Evolutionary conservation across 208 protist species (phyloP).

Genomic region (Crithidia thermophila): DNA sequence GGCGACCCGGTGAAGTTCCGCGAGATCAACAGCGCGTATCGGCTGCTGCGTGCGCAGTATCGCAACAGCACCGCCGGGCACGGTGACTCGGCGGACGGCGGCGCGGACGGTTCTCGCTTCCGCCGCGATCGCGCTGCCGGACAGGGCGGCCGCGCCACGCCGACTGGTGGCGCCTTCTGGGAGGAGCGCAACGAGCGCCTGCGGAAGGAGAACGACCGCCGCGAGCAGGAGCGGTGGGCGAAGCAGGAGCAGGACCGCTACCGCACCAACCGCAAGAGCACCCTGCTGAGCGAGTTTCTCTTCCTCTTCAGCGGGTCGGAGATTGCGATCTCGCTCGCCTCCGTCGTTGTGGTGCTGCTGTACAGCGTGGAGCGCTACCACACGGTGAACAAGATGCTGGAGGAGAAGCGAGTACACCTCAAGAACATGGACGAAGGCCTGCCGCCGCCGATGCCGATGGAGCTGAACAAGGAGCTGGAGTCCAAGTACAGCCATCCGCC

Average conservation of each 20-base stretch:
- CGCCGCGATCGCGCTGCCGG: slow-evolving; percentile 11
- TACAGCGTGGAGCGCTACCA: slow-evolving; percentile 60
- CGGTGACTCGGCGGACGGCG: background rate
- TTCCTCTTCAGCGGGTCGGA: slow-evolving; percentile 49
- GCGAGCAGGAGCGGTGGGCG: slow-evolving; percentile 26
- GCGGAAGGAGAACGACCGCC: slow-evolving; percentile 37
- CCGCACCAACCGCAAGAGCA: slow-evolving; percentile 12
- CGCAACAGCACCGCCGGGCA: slow-evolving; percentile 16
- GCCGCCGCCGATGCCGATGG: slow-evolving; percentile 66
- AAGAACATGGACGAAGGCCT: slow-evolving; percentile 75
- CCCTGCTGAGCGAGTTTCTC: slow-evolving; percentile 29
- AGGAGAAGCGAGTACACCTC: slow-evolving; percentile 43
- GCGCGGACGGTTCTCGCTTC: slow-evolving; percentile 1
- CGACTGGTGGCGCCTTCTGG: slow-evolving; percentile 56
- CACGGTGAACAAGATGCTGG: slow-evolving; percentile 52
- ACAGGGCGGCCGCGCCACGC: background rate
- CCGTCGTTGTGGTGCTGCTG: slow-evolving; percentile 42
- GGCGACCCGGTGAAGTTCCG: slow-evolving; percentile 72
- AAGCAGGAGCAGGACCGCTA: slow-evolving; percentile 31
- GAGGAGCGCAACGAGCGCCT: slow-evolving; percentile 41
- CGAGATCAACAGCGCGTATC: slow-evolving; percentile 78
- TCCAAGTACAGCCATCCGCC: slow-evolving; percentile 46
- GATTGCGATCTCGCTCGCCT: slow-evolving; percentile 49
- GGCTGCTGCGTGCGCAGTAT: slow-evolving; percentile 48
- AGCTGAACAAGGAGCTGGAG: slow-evolving; percentile 46